Evolutionary conservation across 305 asterid genomes (phyloP).

Genomic region (Salvia sclarea): DNA sequence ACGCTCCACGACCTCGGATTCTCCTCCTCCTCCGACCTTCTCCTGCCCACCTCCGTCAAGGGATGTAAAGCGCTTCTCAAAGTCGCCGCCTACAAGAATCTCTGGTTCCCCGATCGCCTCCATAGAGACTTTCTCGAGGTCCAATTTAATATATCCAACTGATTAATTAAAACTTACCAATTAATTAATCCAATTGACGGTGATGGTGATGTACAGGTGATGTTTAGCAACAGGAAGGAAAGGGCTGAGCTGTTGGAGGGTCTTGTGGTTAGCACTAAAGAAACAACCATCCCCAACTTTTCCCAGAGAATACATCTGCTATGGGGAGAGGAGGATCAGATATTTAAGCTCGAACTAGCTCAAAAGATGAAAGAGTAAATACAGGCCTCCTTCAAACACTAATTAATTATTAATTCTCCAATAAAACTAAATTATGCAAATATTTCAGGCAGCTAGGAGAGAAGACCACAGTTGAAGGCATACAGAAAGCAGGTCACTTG

Average conservation of each 20-base stretch:
- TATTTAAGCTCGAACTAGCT: conserved; percentile 79
- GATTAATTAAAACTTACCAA: too few species aligned
- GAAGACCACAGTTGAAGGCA: conserved; percentile 54
- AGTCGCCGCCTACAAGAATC: conserved; percentile 73
- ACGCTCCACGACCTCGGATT: conserved; percentile 65
- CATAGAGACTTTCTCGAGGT: conserved; percentile 78
- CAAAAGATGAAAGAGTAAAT: conserved; percentile 76
- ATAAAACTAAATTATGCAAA: too few species aligned
- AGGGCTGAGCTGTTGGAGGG: conserved; percentile 85
- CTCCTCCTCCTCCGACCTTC: conserved; percentile 67
- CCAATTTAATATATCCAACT: too few species aligned
- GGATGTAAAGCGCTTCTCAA: conserved; percentile 71
- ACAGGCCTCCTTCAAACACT: too few species aligned
- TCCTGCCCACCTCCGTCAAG: conserved; percentile 68
- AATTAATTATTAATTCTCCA: too few species aligned
- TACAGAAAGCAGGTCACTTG: conserved; percentile 82
- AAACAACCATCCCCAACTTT: conserved; percentile 59
- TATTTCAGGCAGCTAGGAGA: conserved; percentile 69
- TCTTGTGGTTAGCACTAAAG: conserved; percentile 68
- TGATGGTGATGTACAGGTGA: conserved; percentile 51
- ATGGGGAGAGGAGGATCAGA: conserved; percentile 95
- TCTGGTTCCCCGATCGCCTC: conserved; percentile 88
- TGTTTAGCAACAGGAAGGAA: conserved; percentile 87
- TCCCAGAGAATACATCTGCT: conserved; percentile 88
- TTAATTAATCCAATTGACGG: too few species aligned